A percentile compares a stretch with the other conserved stretches of the same genome.
Conservation (phyloP, 352 stramenopile species). For the Globisporangium radiosum region DNA sequence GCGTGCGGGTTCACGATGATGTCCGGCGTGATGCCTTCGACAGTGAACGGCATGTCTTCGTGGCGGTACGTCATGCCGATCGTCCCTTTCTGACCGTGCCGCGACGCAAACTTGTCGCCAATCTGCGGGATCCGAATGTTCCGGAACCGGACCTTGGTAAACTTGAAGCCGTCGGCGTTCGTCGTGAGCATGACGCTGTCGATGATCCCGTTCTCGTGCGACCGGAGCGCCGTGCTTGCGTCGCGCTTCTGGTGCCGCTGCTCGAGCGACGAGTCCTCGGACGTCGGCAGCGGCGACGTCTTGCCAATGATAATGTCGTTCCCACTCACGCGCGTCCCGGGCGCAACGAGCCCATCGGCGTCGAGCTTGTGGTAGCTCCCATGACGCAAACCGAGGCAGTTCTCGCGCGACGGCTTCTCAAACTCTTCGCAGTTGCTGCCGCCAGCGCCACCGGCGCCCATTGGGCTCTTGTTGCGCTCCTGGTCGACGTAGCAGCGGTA, state of each 20-base stretch:
- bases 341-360: conserved; percentile 95
- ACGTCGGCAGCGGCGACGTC: conserved; percentile 88
- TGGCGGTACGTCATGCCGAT: conserved; percentile 99
- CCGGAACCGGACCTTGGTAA: conserved; percentile 97
- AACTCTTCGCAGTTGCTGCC: conserved; percentile 88
- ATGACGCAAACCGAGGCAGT: conserved; percentile 91
- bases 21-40: conserved; percentile 98
- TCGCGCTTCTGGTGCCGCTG: conserved; percentile 95
- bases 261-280: conserved; percentile 74
- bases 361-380: conserved; percentile 99
- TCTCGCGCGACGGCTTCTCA: conserved; percentile 95
- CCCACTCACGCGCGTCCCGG: conserved; percentile 95
- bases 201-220: conserved; percentile 98
- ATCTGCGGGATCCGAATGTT: conserved; percentile 99
- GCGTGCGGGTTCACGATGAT: conserved; percentile 99
- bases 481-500: conserved; percentile 98
- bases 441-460: conserved; percentile 52
- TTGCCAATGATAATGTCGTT: conserved; percentile 99
- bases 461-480: conserved; percentile 81
- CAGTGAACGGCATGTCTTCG: conserved; percentile 99
- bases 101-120: conserved; percentile 97
- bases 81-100: conserved; percentile 90
- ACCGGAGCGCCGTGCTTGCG: conserved; percentile 94
- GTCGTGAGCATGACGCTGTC: conserved; percentile 99
- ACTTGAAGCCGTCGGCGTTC: conserved; percentile 95